Percentiles rank a stretch among this genome's conserved stretches.
phyloP scores from a whole-genome alignment of 129 eudicot species.

The Glebionis coronaria region DNA sequence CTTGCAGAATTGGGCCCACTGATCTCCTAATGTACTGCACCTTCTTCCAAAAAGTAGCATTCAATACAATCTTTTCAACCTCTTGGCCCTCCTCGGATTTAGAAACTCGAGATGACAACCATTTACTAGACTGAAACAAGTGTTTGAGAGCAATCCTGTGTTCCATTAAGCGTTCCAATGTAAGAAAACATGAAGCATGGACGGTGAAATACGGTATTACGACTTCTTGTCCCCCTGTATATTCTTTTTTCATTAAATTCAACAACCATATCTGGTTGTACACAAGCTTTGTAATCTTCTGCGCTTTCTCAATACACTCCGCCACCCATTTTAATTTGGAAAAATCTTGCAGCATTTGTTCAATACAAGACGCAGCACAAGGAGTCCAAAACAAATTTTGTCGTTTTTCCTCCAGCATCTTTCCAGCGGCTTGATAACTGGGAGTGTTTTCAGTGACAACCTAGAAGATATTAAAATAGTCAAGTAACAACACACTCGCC shows the following conservation, averaged over 20 bases:
- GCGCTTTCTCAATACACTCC: conserved; percentile 83
- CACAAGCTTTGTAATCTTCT: conserved; percentile 74
- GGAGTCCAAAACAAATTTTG: conserved; percentile 79
- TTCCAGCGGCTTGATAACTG: conserved; percentile 81
- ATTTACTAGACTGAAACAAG: conserved; percentile 79
- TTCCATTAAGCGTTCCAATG: conserved; percentile 74
- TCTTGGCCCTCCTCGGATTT: conserved; percentile 83
- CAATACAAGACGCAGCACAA: conserved; percentile 81
- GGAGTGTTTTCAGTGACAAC: conserved; percentile 75
- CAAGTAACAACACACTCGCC: conserved; percentile 1
- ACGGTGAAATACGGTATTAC: conserved; percentile 63
- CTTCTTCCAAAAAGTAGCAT: conserved; percentile 88
- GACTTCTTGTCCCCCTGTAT: conserved; percentile 81
- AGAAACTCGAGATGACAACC: conserved; percentile 76
- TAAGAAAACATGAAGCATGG: conserved; percentile 60
- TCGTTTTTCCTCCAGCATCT: conserved; percentile 92
- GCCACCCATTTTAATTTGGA: conserved; percentile 68
- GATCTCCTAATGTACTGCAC: conserved; percentile 61
- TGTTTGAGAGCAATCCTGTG: conserved; percentile 64
- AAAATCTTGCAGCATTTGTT: conserved; percentile 75
- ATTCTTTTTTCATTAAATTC: conserved; percentile 70
- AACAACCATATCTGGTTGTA: conserved; percentile 75
- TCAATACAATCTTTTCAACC: conserved; percentile 68
- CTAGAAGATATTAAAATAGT: conserved; percentile 30
- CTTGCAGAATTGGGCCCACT: conserved; percentile 76